Evolutionary conservation across 257 asterid species (phyloP), one percentile per base, ranked within the genome.

Genomic region (Petrea volubilis): DNA sequence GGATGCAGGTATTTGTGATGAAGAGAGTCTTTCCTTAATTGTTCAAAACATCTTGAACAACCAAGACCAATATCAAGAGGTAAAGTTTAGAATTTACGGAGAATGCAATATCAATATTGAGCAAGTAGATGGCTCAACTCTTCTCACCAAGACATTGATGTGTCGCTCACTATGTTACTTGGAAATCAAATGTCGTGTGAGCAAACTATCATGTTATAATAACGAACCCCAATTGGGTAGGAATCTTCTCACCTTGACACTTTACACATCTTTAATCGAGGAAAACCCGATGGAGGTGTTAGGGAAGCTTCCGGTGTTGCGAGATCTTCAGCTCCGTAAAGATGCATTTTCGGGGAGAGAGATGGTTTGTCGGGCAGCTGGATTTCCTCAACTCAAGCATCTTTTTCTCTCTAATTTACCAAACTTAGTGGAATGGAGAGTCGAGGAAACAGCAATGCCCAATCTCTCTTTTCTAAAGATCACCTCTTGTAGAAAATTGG

Each of bases 381-480:
- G n/a, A n/a, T n/a, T n/a, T n/a, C n/a, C n/a, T n/a, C n/a, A n/a
- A n/a, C n/a, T n/a, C n/a, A 38, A 12, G 15, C 2, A 10, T 8
- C 60, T 75, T 43, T 0, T 0, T 0, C 15, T 60, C 3, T 0
- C 7, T 6, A 6, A 0, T 7, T 23, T 57, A 49, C 10, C 4
- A 0, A 31, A 23, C 17, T 28, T 75, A 1, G 28, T 18, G 33
- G 7, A 7, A 12, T 68, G 65, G 70, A 41, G 24, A 8, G 71
- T 75, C 56, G 79, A 75, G 0, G 49, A 75, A 25, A 66, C 69
- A 1, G 59, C 72, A 6, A 43, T 69, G 67, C 55, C 62, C n/a
- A 62, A 69, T 3, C 57, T 74, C 7, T 59, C 29, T 14, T 2
- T 0, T 29, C 27, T 75, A 21, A 5, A 2, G 6, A 59, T 67